Evolutionary conservation across 2,329 filamentous ascomycete genomes (phyloP), one percentile per base, ranked within the genome.

Genomic region (Karstenula rhodostoma): DNA sequence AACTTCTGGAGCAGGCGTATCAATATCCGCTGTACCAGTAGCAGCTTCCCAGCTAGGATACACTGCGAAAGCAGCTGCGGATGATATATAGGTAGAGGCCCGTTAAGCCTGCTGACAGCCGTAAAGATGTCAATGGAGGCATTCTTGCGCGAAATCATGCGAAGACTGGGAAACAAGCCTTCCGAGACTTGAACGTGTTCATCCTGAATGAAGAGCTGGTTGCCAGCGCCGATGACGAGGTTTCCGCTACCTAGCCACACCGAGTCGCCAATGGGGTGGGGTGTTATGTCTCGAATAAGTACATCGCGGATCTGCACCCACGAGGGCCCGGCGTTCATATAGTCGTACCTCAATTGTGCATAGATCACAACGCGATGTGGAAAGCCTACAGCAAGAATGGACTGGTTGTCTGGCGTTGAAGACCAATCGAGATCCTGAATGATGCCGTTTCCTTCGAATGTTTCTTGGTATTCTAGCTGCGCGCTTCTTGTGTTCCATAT

Each of bases 361-460:
- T 97, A 85, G 2, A 97, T 83, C 32, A 96, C 79, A 5, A 97
- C 90, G 58, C 90, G 88, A 65, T 94, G 91, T n/a, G 90, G 89
- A 72, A 97, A 97, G 0, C 94, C 93, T n/a, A 97, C 92, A 0
- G 94, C 92, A 22, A 97, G 82, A 57, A 97, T 93, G 1, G 92
- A 94, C 72, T 97, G 93, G 51, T 88, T 89, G 74, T 96, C 92
- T 0, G 93, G 93, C 0, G 94, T 97, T 3, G 92, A 94, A 0
- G 93, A 94, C 94, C 94, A 97, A 76, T 97, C 93, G 13, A 97
- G 85, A 76, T 97, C 94, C 64, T 90, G 88, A 43, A 97, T 93
- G 6, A 85, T 86, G 68, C 95, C 90, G 61, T 90, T 85, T 13
- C 85, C 84, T 65, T 90, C 85, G 65, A 93, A 95, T 32, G 87